Evolutionary conservation across 2,329 filamentous ascomycete genomes (phyloP), one percentile per base, ranked within the genome.

Genomic region (Fusarium humuli): DNA sequence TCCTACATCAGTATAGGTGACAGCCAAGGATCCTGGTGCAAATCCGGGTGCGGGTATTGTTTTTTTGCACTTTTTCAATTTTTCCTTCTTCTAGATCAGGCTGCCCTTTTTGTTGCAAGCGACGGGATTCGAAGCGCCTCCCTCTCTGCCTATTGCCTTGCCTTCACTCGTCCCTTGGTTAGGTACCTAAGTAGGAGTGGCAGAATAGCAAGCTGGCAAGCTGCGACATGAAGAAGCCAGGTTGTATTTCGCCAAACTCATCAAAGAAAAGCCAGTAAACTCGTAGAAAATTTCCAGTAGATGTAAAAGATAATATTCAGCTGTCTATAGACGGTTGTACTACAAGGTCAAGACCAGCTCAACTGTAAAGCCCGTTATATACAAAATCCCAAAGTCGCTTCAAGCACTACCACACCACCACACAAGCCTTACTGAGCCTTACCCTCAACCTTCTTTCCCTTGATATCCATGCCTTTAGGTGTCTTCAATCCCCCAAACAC

Each of bases 401-500:
- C 29, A 27, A 18, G 27, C 34, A 46, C 23, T 14, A 22, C 48
- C 18, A 47, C 12, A 47, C 16, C 25, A 22, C 48, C 18, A 47
- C 12, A 47, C 16, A 23, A 5, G 16, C 16, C 34, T 67, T 45
- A 76, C 48, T 69, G 66, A n/a, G 50, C 50, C 64, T 73, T 70
- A 11, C 53, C 61, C 27, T 49, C 60, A 14, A 23, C 32, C 69
- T 74, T 73, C 67, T 73, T 76, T 2, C 29, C 65, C 50, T 65
- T 70, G 4, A 23, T 52, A 10, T 57, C 64, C 53, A 66, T 65
- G 8, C 73, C 73, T 60, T 70, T 78, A 7, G 92, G 92, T 22
- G 90, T 85, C 81, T 91, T 93, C 68, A 98, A 80, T 1, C 87
- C 88, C 22, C 87, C 85, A 78, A 97, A 92, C 0, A 92, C 93